Base-by-base conservation (phyloP, 192 early-diverging fungal species). In the Rhizoclosmatium globosum region DNA sequence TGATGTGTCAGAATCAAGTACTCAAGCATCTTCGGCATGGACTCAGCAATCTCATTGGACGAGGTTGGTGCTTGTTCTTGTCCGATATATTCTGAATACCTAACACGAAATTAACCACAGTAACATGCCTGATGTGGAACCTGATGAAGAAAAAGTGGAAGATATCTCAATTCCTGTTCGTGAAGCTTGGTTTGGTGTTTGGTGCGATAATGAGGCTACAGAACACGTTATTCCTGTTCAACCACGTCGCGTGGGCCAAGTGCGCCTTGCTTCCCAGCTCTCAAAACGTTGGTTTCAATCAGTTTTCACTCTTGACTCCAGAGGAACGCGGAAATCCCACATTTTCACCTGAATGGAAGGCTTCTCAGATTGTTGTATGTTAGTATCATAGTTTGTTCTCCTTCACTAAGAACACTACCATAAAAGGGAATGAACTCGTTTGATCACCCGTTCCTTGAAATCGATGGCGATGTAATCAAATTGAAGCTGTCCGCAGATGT, bases 271-370 rank as follows among this genome's bases (percentile, higher is more conserved):
- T 75, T 7, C 73, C 73, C 23, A 64, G 2, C 11, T 7, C 73
- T 9, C 44, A 64, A 19, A 64, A 75, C 31, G 42, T 43, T 15
- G 73, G 73, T n/a, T 64, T 75, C 60, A 43, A 45, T 46, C 13
- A 21, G 42, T 75, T 75, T 46, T 31, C 44, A 7, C 11, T 75
- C n/a, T 31, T 75, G n/a, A 19, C 59, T 17, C 73, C 73, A 11
- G 15, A 61, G 13, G 59, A 75, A 50, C 73, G 73, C 41, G 73
- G 73, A 17, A 61, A 46, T 44, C 73, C 73, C 11, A 75, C 73
- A 11, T 75, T 75, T 64, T 75, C 73, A 13, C 73, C 73, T 44
- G 73, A 75, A 64, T 75, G 73, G 73, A 75, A 75, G 44, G 73
- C 73, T 60, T 75, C 73, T 7, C 73, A 75, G 64, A 75, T 60